Evolutionary conservation across 2,329 filamentous ascomycete genomes (phyloP), one percentile per base, ranked within the genome.

Genomic region (Dothideomycetidae sp.): DNA sequence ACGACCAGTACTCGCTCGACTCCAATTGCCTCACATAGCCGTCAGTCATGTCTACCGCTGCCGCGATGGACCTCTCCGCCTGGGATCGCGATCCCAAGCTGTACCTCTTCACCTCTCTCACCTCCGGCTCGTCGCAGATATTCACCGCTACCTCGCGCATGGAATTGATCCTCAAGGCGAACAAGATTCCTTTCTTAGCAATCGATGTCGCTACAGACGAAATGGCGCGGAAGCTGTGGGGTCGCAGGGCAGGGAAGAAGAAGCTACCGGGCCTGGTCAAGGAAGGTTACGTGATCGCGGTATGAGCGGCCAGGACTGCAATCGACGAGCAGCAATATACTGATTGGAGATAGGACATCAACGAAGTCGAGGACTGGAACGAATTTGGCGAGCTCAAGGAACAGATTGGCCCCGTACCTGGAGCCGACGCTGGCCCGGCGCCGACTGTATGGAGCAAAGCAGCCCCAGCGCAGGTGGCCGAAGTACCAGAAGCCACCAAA

Each of bases 281-380:
- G 62, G 79, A 81, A 60, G 86, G 85, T 10, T 64, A 78, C 42
- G 77, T 96, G 12, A 59, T 98, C 37, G 90, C 83, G 40, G 86
- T 93, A 70, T 53, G 81, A 74, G 42, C 39, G 41, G 47, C 28
- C 4, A 12, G 10, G 9, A 12, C 12, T 11, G 11, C 15, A 5
- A 15, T 7, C 12, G 5, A 11, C 5, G 15, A 10, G 5, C 16
- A 33, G n/a, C 19, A 16, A 10, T 33, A 18, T 5, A 5, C 5
- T 13, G 31, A 17, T 12, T n/a, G n/a, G n/a, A n/a, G 19, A 29
- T 46, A 94, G 86, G 90, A 94, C 56, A 70, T 94, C 34, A 80
- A 88, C 46, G 79, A 96, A 59, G 75, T 96, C 45, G 90, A 98
- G 61, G 90, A 98, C 56, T 96, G 88, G 90, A 98, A 98, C 64